phyloP scores from a whole-genome alignment of 208 protist species.

The Leishmania tarentolae region DNA sequence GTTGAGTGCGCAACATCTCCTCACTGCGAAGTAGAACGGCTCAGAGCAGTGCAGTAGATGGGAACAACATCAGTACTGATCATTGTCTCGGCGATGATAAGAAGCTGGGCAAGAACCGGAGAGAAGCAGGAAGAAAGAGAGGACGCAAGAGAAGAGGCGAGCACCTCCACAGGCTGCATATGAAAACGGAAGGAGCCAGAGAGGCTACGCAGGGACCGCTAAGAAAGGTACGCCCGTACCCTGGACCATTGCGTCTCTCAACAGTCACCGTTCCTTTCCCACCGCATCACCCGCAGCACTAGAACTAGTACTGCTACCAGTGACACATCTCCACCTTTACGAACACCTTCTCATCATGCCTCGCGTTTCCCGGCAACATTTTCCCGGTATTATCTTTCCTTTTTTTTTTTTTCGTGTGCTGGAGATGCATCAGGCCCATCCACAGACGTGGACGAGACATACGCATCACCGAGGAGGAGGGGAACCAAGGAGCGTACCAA shows the following conservation, averaged over 20 bases:
- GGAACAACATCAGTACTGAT: background rate
- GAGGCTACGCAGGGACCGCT: background rate
- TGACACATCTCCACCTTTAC: background rate
- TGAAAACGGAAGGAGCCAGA: background rate
- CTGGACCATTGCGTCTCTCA: background rate
- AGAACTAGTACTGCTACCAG: background rate
- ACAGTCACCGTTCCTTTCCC: background rate
- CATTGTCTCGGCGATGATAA: background rate
- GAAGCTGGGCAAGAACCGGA: background rate
- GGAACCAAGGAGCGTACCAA: background rate
- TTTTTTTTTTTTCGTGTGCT: background rate
- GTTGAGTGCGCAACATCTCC: background rate
- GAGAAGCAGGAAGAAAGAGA: conserved; percentile 15
- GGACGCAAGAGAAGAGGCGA: conserved; percentile 1
- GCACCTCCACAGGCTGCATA: background rate
- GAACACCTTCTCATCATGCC: background rate
- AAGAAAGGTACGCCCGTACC: background rate
- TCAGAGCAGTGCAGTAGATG: background rate
- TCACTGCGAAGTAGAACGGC: background rate
- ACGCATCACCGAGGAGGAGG: background rate
- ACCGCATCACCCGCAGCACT: background rate
- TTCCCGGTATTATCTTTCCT: background rate
- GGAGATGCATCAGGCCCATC: background rate
- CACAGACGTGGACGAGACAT: background rate
- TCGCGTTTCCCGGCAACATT: background rate